Conservation (phyloP, 106 monocot genomes). For the Cymbidium sinense region DNA sequence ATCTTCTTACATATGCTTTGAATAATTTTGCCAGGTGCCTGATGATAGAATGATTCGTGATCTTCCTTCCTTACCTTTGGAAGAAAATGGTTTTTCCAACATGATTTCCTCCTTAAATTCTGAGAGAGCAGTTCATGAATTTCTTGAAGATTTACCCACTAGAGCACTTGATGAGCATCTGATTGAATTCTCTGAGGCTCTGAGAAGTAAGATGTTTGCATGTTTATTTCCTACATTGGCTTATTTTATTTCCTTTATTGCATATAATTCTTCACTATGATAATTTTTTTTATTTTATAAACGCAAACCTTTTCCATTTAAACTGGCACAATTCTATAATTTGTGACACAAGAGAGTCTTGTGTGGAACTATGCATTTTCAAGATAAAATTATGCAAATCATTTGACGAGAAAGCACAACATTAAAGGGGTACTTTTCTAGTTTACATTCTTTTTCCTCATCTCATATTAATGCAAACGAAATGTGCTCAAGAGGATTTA, state of each 20-base stretch:
- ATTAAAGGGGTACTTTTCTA: too few relatives aligned
- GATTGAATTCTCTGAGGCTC: constrained; percentile 84
- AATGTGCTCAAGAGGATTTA: not conserved
- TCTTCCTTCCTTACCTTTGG: constrained; percentile 15
- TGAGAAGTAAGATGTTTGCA: constrained; percentile 66
- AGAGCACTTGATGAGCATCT: constrained; percentile 74
- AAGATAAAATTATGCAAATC: not conserved
- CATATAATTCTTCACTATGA: not conserved
- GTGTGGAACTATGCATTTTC: not conserved
- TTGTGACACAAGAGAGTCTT: not conserved
- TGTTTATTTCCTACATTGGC: constrained; percentile 1
- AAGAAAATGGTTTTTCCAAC: constrained; percentile 47
- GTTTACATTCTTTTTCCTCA: too few relatives aligned
- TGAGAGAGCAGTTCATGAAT: constrained; percentile 41
- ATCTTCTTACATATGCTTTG: not conserved
- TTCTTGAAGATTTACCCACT: constrained; percentile 36
- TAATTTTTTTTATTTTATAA: not conserved
- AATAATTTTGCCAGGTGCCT: constrained; percentile 29
- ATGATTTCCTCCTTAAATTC: constrained; percentile 23
- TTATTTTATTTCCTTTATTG: not conserved
- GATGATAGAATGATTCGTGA: constrained; percentile 24
- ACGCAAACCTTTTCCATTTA: not conserved
- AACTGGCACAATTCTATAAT: not conserved
- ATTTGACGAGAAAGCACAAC: not conserved
- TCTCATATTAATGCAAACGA: not conserved